Evolutionary conservation across 139 green algal genomes (phyloP), one percentile per base, ranked within the genome.

Genomic region (Micromonas commoda): DNA sequence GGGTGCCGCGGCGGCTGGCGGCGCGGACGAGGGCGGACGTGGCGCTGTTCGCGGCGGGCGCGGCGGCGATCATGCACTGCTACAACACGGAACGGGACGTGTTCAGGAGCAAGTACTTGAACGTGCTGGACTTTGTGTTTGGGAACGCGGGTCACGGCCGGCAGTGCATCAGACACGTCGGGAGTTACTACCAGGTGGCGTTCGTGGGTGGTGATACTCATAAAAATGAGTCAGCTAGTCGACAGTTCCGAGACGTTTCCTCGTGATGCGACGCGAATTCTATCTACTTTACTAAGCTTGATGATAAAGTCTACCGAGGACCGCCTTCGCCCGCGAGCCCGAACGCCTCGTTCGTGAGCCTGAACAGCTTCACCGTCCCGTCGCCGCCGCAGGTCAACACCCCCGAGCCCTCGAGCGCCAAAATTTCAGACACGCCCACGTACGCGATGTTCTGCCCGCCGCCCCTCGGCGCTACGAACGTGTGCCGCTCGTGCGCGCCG

Each of bases 91-190:
- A 95, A 73, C 76, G 93, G 0, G 91, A 96, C 60, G 90, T 96
- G n/a, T 97, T 97, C 86, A 82, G 84, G 26, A 88, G 70, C 79
- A 96, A 96, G 82, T 98, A 98, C 83, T 86, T 97, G 4, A 92
- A 91, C 65, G 89, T 97, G 9, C 87, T 98, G 28, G 93, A 98
- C 80, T 96, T 93, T 75, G 80, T 97, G 2, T 91, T 98, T 73
- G 93, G 93, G 65, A 70, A 61, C 57, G 24, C 21, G 0, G 74
- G 74, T 6, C 60, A 73, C 37, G 19, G 24, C 5, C 26, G 13
- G 61, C 60, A 72, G 4, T 51, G 24, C 20, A 80, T 80, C 33
- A 29, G 21, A 23, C 63, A 80, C 61, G 60, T 73, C 33, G 68
- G 26, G 5, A 37, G 20, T 2, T 75, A 61, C 37, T 28, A 75